Base-by-base conservation (phyloP, 371 early-diverging fungal genomes). In the Mucor circinelloides region DNA sequence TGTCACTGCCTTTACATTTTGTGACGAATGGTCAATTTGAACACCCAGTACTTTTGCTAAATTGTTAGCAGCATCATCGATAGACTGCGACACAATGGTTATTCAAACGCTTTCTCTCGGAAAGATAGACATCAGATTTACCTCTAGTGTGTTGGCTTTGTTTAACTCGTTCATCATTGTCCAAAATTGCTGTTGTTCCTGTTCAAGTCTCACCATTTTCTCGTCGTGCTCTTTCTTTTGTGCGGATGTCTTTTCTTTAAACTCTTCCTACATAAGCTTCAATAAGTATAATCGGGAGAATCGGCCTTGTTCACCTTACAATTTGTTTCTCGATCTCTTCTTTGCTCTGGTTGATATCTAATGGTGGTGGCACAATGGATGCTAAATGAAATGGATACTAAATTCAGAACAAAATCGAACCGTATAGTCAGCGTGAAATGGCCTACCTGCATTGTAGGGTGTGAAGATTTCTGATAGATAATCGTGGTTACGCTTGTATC, bases 401-500 rank as follows among this genome's bases (percentile, higher is more conserved):
- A 17, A 2, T 34, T 17, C 12, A 58, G 31, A 13, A 38, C 21
- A 8, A 44, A 10, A n/a, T 27, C 21, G 7, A 46, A 6, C 10
- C 15, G 27, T 30, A 0, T 6, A 55, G 6, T 21, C 19, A 34
- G 1, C 2, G 2, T 55, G 9, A 58, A 40, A 40, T 34, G 5
- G 38, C 21, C 68, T 79, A 87, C 89, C 76, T 31, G 83, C 82
- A 44, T 81, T 85, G 68, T 90, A 85, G 1, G 94, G 92, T 28
- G 91, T 89, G 68, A 94, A 90, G 17, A 94, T 87, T 67, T 89
- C 88, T 21, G 90, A 91, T 23, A 94, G 73, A 59, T 87, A 91
- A 52, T 91, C 89, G 67, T 93, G 93, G 61, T 94, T 91, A n/a
- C 93, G 85, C 67, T 89, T 90, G 72, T 92, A 94, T 58, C 94